Evolutionary conservation across 305 asterid species (phyloP), one percentile per base, ranked within the genome.

Genomic region (Caryopteris hybrid): DNA sequence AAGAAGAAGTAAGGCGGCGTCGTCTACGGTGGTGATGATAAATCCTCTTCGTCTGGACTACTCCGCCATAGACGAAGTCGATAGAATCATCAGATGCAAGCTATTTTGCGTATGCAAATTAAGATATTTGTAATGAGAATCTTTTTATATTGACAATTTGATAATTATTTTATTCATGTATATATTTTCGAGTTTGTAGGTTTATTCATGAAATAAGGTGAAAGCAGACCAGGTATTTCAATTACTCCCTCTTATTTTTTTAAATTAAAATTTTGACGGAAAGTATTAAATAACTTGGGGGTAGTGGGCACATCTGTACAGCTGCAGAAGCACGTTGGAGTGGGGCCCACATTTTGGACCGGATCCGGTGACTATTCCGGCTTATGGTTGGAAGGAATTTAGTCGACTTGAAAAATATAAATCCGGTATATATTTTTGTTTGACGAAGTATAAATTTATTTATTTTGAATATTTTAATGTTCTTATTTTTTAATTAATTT

Each of bases 21-120:
- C 71, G 76, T 56, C 29, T 43, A 1, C 6, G 61, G 61, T 10
- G 55, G 23, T 45, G 76, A 23, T 2, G 70, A 31, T 27, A 59
- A 7, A 42, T 39, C 38, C 67, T 43, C n/a, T 38, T 61, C 43
- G 50, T 58, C 6, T 75, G 41, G 52, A 69, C 69, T 74, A 71
- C 12, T 76, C 84, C 78, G 74, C 78, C 81, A 45, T 70, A 34
- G 74, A 77, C 70, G 78, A 69, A 72, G 76, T 31, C 68, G 45
- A 47, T 18, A 42, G 63, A 69, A 66, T 23, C 61, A 20, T 22
- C 29, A 70, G 76, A 74, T 52, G 78, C 43, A 21, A 54, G 65
- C 61, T 71, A 61, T 47, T 18, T 61, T 70, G 68, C 36, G 58
- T 74, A 16, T 21, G 20, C 16, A 34, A 66, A 25, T 57, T 57